Evolutionary conservation across 495 filamentous ascomycete species (phyloP).

Genomic region (Tuber aestivum): DNA sequence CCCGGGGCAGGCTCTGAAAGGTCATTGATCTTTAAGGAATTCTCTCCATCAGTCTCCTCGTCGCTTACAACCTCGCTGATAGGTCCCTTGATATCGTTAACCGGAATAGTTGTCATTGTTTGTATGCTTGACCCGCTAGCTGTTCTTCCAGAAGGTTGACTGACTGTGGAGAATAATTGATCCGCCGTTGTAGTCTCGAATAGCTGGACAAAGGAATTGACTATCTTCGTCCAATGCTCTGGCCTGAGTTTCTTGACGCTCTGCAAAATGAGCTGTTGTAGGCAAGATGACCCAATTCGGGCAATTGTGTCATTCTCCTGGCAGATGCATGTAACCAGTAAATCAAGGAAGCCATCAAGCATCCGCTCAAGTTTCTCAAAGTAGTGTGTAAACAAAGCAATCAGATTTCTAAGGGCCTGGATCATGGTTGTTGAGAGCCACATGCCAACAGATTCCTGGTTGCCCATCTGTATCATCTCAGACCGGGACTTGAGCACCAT

Average conservation of each 20-base stretch:
- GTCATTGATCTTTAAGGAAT: slow-evolving; percentile 60
- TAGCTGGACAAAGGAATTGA: slow-evolving; percentile 88
- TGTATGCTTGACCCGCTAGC: slow-evolving; percentile 32
- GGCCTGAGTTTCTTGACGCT: slow-evolving; percentile 85
- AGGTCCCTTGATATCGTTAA: slow-evolving; percentile 26
- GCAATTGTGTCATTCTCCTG: slow-evolving; percentile 99
- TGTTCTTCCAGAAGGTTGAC: slow-evolving; percentile 24
- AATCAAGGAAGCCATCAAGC: slow-evolving; percentile 88
- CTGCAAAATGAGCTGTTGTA: slow-evolving; percentile 92
- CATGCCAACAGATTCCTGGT: slow-evolving; percentile 93
- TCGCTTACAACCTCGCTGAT: slow-evolving; percentile 44
- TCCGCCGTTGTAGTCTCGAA: slow-evolving; percentile 92
- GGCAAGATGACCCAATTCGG: slow-evolving; percentile 92
- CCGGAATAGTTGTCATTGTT: slow-evolving; percentile 37
- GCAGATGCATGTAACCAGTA: slow-evolving; percentile 91
- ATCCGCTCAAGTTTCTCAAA: slow-evolving; percentile 94
- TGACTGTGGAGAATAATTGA: slow-evolving; percentile 77
- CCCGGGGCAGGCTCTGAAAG: slow-evolving; percentile 39
- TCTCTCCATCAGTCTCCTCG: slow-evolving; percentile 47
- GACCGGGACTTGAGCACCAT: slow-evolving; percentile 93
- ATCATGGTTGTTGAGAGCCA: slow-evolving; percentile 99
- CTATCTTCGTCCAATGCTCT: slow-evolving; percentile 88
- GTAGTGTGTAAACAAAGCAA: slow-evolving; percentile 95
- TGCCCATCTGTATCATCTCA: slow-evolving; percentile 87
- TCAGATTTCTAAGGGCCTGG: slow-evolving; percentile 95